Evolutionary conservation across 352 stramenopile genomes (phyloP), one percentile per base, ranked within the genome.

Genomic region (Phytophthora boehmeriae): DNA sequence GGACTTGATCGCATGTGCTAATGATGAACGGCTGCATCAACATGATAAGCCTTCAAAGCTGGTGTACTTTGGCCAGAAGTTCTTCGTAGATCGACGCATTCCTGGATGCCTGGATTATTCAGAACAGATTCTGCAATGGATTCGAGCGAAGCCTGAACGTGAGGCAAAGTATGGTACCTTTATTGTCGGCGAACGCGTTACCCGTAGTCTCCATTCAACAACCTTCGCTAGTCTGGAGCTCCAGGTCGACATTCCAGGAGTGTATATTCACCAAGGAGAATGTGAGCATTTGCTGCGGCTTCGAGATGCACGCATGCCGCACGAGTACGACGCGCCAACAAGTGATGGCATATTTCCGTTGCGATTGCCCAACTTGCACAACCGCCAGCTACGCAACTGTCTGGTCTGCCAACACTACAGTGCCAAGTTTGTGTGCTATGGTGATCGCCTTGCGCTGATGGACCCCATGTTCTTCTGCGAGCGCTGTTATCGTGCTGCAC

Each of bases 391-490:
- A n/a, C 81, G 80, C 36, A 89, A 86, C 55, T 93, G 84, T 35
- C 68, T 89, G 41, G 75, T 90, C 17, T 93, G 84, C 47, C 73
- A 86, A 65, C 76, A 91, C 39, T 93, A 87, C 64, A 89, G 64
- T 16, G 84, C 84, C 56, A 93, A 90, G 52, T 90, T 73, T 48
- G 77, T 93, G n/a, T 88, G 78, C 54, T 93, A 90, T 58, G 80
- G 79, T 16, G 84, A 93, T 63, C 69, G 69, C n/a, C 56, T 93
- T 38, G 74, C 66, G 27, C 71, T 79, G 28, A 66, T 81, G 6
- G 82, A 90, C 45, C 84, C 84, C 16, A 93, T 91, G 84, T 88
- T 93, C 32, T 91, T 80, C 66, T 93, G 81, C 59, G 67, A 90
- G 25, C 79, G 81, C 19, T 93, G 84, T 67, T 93, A 90, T 48